Evolutionary conservation across 371 early-diverging fungal genomes (phyloP).

Genomic region (Rhizopus sp.): DNA sequence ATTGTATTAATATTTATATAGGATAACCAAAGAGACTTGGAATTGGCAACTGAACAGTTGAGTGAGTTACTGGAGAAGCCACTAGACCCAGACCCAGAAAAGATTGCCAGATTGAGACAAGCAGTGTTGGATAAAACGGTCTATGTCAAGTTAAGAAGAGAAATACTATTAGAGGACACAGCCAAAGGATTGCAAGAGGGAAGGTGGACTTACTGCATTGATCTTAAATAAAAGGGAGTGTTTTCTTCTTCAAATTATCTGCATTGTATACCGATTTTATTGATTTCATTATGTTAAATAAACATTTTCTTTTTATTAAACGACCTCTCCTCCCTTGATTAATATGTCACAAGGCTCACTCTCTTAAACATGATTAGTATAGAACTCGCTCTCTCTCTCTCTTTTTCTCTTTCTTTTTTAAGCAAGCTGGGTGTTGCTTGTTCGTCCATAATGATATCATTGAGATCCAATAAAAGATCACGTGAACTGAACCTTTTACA

Average conservation of each 20-base stretch:
- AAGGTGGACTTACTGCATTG: constrained; percentile 62
- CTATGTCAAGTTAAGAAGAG: constrained; percentile 74
- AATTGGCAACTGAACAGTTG: constrained; percentile 93
- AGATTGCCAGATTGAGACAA: constrained; percentile 76
- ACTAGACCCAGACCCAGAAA: constrained; percentile 55
- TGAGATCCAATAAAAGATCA: too few species aligned
- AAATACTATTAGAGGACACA: constrained; percentile 80
- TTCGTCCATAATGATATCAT: too few species aligned
- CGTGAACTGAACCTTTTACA: too few species aligned
- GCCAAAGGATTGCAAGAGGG: constrained; percentile 75
- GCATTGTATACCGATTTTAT: too few species aligned
- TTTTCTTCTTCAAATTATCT: not conserved
- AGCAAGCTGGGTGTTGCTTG: too few species aligned
- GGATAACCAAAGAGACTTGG: constrained; percentile 94
- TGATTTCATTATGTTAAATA: too few species aligned
- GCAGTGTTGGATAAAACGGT: constrained; percentile 81
- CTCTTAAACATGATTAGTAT: too few species aligned
- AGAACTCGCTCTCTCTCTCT: too few species aligned
- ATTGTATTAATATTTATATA: not conserved
- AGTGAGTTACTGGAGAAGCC: constrained; percentile 88
- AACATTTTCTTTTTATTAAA: too few species aligned
- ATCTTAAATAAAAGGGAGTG: constrained; percentile 14
- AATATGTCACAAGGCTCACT: too few species aligned
- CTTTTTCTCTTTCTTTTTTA: too few species aligned
- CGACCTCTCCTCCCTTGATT: too few species aligned